Conservation (phyloP, 2,329 filamentous ascomycete species). For the Fusarium xyrophilum region DNA sequence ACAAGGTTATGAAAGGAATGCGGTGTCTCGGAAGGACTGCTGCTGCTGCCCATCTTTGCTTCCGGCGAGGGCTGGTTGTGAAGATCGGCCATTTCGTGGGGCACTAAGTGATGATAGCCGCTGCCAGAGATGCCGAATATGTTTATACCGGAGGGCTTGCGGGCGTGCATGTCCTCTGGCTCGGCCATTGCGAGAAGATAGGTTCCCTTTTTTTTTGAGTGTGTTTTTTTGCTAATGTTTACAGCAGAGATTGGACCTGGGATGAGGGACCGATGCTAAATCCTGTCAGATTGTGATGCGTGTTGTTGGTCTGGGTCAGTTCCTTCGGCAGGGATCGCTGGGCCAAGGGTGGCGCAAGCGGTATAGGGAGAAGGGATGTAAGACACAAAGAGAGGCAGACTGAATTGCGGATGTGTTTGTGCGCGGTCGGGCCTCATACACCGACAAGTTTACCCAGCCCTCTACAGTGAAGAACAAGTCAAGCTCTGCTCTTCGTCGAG, state of each 20-base stretch:
- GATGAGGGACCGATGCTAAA: slow-evolving; percentile 18
- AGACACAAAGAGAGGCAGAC: slow-evolving; percentile 1
- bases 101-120: slow-evolving; percentile 35
- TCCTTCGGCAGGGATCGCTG: slow-evolving; percentile 3
- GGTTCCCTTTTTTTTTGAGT: neutral
- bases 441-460: too few relatives aligned
- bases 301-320: neutral
- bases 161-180: slow-evolving; percentile 8
- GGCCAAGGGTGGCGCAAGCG: slow-evolving; percentile 18
- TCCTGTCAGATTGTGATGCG: neutral
- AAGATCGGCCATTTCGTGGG: slow-evolving; percentile 35
- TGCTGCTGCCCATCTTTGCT: slow-evolving; percentile 20
- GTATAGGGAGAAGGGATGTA: neutral
- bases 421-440: neutral
- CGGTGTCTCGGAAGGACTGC: slow-evolving; percentile 33
- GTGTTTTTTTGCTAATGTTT: neutral
- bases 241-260: neutral
- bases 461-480: neutral
- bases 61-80: slow-evolving; percentile 18
- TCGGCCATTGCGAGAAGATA: slow-evolving; percentile 23
- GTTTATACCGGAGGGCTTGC: slow-evolving; percentile 21
- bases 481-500: neutral
- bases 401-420: neutral
- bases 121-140: slow-evolving; percentile 31
- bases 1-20: slow-evolving; percentile 32